Percentiles rank a stretch among this genome's conserved stretches.
These are phyloP conservation scores for Saturnispora sekii DNA, from an alignment of 805 yeast species.

Conservation along the genomic window DNA sequence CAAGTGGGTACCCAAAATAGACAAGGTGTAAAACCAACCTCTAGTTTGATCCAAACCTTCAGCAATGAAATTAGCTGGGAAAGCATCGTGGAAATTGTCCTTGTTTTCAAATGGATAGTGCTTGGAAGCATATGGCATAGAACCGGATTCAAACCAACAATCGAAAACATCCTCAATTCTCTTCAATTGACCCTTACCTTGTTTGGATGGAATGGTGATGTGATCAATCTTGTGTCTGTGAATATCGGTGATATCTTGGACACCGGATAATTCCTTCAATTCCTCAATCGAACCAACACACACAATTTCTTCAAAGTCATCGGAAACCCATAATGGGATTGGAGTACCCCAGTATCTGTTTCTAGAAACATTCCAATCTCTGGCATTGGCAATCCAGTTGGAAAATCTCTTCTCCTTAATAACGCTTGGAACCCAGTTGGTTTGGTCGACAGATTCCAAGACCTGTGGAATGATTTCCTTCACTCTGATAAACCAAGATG, in stretches of 20 bases:
- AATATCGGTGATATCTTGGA: constrained; percentile 69
- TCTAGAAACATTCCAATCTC: constrained; percentile 98
- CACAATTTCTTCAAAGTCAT: constrained; percentile 84
- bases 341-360: constrained; percentile 99
- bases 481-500: constrained; percentile 96
- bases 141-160: constrained; percentile 99
- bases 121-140: constrained; percentile 96
- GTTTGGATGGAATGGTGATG: constrained; percentile 84
- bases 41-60: constrained; percentile 99
- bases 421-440: constrained; percentile 89
- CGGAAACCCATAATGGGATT: constrained; percentile 94
- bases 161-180: constrained; percentile 98
- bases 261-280: constrained; percentile 77
- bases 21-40: constrained; percentile 98
- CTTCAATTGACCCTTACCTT: constrained; percentile 78
- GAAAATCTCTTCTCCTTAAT: constrained; percentile 93
- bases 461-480: constrained; percentile 81
- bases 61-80: constrained; percentile 96
- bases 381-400: constrained; percentile 97
- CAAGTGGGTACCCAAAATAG: constrained; percentile 90
- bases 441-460: constrained; percentile 73
- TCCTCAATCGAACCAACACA: constrained; percentile 90
- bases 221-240: constrained; percentile 92
- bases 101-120: constrained; percentile 88
- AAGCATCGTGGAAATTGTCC: constrained; percentile 58